A percentile compares a stretch with the other conserved stretches of the same genome.
These are phyloP conservation scores for Hepatocystis sp. DNA, from an alignment of 169 alveolate genomes.

Conservation along the genomic window DNA sequence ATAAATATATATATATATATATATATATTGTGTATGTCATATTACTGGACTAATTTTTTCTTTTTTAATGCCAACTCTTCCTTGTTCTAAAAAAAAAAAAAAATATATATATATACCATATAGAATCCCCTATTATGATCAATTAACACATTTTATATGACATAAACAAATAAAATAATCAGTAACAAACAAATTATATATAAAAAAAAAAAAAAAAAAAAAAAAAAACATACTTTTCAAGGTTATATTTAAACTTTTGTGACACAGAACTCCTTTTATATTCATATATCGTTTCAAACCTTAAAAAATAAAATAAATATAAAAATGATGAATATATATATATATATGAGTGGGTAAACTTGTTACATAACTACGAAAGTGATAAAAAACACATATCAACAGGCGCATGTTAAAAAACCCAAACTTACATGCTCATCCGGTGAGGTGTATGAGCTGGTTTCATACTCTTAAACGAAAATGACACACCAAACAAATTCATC, in stretches of 20 bases:
- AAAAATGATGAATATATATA: conserved; percentile 1
- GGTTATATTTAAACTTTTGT: conserved; percentile 52
- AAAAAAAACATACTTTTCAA: conserved; percentile 11
- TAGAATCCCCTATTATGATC: too few relatives aligned
- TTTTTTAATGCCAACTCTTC: conserved; percentile 34
- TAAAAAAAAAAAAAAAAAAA: not conserved
- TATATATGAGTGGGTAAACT: too few relatives aligned
- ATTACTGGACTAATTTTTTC: too few relatives aligned
- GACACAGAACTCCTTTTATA: conserved; percentile 54
- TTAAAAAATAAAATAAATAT: conserved; percentile 3
- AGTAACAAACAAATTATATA: not conserved
- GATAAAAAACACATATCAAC: too few relatives aligned
- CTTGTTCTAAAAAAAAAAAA: conserved; percentile 26
- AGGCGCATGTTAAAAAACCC: too few relatives aligned
- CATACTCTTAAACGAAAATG: conserved; percentile 22
- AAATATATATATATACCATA: too few relatives aligned
- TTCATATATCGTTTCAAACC: conserved; percentile 64
- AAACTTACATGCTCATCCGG: conserved; percentile 36
- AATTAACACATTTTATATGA: too few relatives aligned
- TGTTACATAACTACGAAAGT: too few relatives aligned
- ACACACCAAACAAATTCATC: conserved; percentile 3
- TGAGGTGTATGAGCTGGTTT: conserved; percentile 25
- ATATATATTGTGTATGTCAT: too few relatives aligned
- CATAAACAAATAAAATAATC: too few relatives aligned
- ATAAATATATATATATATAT: too few relatives aligned